Percentiles rank a stretch among this genome's conserved stretches.
phyloP scores from a whole-genome alignment of 2,329 filamentous ascomycete genomes.

The Fusarium citri region DNA sequence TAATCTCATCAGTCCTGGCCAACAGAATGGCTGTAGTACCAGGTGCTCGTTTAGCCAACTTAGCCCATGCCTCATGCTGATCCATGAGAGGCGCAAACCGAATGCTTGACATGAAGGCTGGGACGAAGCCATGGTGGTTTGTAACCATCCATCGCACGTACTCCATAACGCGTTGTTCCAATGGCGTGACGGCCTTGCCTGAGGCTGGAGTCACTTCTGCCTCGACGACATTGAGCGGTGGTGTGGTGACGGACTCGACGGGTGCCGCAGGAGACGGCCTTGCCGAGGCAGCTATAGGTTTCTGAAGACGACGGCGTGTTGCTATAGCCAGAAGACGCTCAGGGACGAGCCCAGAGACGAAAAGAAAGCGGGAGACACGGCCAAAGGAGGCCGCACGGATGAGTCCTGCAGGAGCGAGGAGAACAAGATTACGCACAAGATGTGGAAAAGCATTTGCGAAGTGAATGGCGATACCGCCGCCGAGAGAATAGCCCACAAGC shows the following conservation, averaged over 20 bases:
- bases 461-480: slow-evolving; percentile 80
- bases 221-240: slow-evolving; percentile 53
- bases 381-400: slow-evolving; percentile 69
- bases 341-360: slow-evolving; percentile 66
- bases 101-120: slow-evolving; percentile 69
- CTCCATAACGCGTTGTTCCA: slow-evolving; percentile 61
- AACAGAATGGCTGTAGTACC: slow-evolving; percentile 64
- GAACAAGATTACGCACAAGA: slow-evolving; percentile 75
- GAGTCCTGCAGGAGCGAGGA: slow-evolving; percentile 84
- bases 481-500: slow-evolving; percentile 83
- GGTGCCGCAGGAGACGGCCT: slow-evolving; percentile 43
- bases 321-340: slow-evolving; percentile 62
- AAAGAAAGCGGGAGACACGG: slow-evolving; percentile 61
- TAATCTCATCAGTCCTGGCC: slow-evolving; percentile 63
- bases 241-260: slow-evolving; percentile 32
- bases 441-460: slow-evolving; percentile 80
- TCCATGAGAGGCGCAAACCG: slow-evolving; percentile 64
- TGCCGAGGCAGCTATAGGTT: slow-evolving; percentile 59
- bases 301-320: slow-evolving; percentile 61
- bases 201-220: slow-evolving; percentile 54
- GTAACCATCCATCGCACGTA: slow-evolving; percentile 70
- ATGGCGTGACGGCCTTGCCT: slow-evolving; percentile 48
- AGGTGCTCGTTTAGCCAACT: slow-evolving; percentile 56
- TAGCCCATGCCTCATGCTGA: slow-evolving; percentile 63
- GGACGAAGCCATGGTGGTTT: slow-evolving; percentile 68